These are phyloP conservation scores for Silene conica DNA, from an alignment of 148 eudicot species.

Conservation along the genomic window DNA sequence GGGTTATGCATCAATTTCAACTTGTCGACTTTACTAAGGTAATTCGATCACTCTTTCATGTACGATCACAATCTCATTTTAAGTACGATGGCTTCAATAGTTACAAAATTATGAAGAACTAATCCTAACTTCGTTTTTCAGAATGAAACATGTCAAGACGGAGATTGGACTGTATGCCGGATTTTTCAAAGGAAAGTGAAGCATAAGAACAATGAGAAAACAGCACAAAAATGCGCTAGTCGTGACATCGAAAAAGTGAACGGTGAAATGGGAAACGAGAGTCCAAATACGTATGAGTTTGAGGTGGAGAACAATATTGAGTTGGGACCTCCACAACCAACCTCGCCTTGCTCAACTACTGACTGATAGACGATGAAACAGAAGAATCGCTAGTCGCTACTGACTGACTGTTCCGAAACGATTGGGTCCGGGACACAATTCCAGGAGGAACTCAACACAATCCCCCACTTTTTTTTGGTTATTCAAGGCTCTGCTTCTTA, in stretches of 20 bases:
- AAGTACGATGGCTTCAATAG: no score
- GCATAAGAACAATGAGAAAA: background rate
- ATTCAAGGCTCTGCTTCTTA: background rate
- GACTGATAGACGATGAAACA: background rate
- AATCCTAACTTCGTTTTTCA: background rate
- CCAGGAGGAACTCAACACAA: background rate
- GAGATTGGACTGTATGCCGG: conserved; percentile 45
- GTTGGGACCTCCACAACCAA: conserved; percentile 29
- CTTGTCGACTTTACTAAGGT: conserved; percentile 29
- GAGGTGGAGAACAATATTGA: conserved; percentile 8
- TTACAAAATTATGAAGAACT: no score
- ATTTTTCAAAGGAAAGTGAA: conserved; percentile 33
- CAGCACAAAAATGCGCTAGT: background rate
- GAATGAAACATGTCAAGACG: conserved; percentile 18
- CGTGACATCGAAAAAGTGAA: background rate
- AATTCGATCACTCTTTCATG: background rate
- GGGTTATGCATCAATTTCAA: conserved; percentile 47
- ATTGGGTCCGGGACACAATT: background rate
- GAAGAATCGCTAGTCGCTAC: background rate
- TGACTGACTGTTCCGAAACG: background rate
- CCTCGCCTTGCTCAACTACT: conserved; percentile 20
- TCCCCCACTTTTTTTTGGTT: background rate
- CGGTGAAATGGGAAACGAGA: conserved; percentile 2
- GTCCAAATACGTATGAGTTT: conserved; percentile 14
- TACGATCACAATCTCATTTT: no score